Conservation (phyloP, 2,329 filamentous ascomycete species). For the Trichophyton benhamiae region DNA sequence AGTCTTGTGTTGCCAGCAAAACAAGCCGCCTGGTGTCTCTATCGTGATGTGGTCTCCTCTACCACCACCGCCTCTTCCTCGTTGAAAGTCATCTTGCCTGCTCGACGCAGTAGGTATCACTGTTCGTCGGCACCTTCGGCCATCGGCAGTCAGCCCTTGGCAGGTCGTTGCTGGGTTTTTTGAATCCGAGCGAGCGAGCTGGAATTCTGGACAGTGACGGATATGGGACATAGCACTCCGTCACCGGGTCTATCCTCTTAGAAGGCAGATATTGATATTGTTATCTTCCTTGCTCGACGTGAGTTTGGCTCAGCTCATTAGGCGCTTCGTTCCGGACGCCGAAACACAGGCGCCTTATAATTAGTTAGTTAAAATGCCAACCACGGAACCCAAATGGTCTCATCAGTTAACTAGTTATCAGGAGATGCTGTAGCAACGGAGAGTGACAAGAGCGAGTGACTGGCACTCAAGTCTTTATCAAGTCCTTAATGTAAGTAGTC, state of each 20-base stretch:
- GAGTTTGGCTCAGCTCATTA: too few relatives aligned
- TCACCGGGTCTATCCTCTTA: background rate
- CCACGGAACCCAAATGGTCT: too few relatives aligned
- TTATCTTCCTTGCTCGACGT: too few relatives aligned
- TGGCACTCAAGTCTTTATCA: too few relatives aligned
- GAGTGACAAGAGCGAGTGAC: too few relatives aligned
- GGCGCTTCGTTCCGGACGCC: too few relatives aligned
- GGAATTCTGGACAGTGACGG: slow-evolving; percentile 65
- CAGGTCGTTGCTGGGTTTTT: slow-evolving; percentile 76
- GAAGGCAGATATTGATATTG: background rate
- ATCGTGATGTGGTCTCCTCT: slow-evolving; percentile 16
- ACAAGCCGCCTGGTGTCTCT: slow-evolving; percentile 39
- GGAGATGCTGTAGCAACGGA: too few relatives aligned
- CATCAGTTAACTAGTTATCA: too few relatives aligned
- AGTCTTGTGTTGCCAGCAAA: slow-evolving; percentile 92
- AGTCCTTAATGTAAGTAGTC: too few relatives aligned
- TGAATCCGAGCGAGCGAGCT: slow-evolving; percentile 68
- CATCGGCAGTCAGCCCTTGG: slow-evolving; percentile 69
- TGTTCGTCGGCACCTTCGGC: slow-evolving; percentile 69
- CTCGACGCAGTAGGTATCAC: slow-evolving; percentile 40
- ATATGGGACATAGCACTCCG: slow-evolving; percentile 49
- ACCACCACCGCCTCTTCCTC: slow-evolving; percentile 15
- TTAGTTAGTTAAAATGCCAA: too few relatives aligned
- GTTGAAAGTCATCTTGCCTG: slow-evolving; percentile 17
- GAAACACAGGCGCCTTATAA: too few relatives aligned